phyloP scores from a whole-genome alignment of 2,329 filamentous ascomycete species.

The Leptoxyphium fumago region DNA sequence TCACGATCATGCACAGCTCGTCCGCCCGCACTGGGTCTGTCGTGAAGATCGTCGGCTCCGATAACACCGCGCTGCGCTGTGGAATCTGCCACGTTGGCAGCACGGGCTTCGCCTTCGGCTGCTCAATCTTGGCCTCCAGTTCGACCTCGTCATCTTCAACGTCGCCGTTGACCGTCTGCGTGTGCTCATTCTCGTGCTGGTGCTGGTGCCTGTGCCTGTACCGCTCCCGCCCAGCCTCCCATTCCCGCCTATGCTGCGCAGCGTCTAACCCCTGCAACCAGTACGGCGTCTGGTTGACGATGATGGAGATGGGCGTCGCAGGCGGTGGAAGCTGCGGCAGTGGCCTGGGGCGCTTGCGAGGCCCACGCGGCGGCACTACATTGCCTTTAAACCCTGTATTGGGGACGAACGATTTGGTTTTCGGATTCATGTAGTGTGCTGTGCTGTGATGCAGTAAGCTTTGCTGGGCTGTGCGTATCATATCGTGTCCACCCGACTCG shows the following conservation, averaged over 20 bases:
- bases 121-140: neutral
- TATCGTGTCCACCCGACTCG: too few species aligned
- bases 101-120: neutral
- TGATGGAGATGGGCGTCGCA: neutral
- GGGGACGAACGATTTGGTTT: neutral
- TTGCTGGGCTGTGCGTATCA: too few species aligned
- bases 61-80: constrained; percentile 17
- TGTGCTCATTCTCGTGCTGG: neutral
- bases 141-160: too few species aligned
- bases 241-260: constrained; percentile 10
- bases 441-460: neutral
- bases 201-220: neutral
- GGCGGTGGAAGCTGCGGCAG: neutral
- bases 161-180: too few species aligned
- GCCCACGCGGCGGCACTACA: neutral
- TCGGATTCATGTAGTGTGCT: neutral
- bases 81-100: neutral
- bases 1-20: constrained; percentile 18
- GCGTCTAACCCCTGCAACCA: constrained; percentile 13
- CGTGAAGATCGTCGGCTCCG: constrained; percentile 24
- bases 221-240: constrained; percentile 1
- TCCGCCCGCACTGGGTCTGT: neutral
- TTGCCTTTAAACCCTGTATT: too few species aligned
- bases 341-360: neutral
- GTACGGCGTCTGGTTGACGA: constrained; percentile 15